Evolutionary conservation across 495 filamentous ascomycete species (phyloP).

Genomic region (Barbatosphaeria neglecta): DNA sequence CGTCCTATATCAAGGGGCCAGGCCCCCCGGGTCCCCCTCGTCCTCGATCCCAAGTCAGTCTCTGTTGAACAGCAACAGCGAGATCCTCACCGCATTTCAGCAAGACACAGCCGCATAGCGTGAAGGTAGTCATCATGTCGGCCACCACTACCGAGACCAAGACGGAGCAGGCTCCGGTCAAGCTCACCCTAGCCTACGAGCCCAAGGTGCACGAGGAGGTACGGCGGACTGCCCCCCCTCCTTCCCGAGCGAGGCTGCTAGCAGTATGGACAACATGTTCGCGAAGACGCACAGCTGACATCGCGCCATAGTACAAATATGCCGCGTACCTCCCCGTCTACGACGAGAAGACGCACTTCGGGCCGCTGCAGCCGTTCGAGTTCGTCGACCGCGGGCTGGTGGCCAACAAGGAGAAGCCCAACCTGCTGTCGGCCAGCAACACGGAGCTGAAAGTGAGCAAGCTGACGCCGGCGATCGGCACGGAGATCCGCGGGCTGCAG

Average conservation of each 20-base stretch:
- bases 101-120: too few species aligned
- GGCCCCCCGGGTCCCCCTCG: too few species aligned
- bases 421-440: constrained; percentile 35
- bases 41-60: too few species aligned
- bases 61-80: background rate
- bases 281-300: too few species aligned
- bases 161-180: constrained; percentile 5
- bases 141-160: constrained; percentile 3
- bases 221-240: too few species aligned
- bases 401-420: constrained; percentile 44
- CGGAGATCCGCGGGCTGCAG: constrained; percentile 59
- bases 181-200: constrained; percentile 11
- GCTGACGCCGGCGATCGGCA: constrained; percentile 59
- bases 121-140: constrained; percentile 1
- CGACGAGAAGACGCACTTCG: constrained; percentile 48
- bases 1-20: too few species aligned
- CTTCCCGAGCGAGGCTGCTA: background rate
- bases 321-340: constrained; percentile 52
- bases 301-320: constrained; percentile 39
- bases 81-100: background rate
- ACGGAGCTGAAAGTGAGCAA: constrained; percentile 37
- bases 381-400: constrained; percentile 48
- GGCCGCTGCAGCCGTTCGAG: constrained; percentile 45
- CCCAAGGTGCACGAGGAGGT: constrained; percentile 11
- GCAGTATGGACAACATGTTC: background rate